These are phyloP conservation scores for Sarocladium oryzae DNA, from an alignment of 2,329 filamentous ascomycete species.

Conservation along the genomic window DNA sequence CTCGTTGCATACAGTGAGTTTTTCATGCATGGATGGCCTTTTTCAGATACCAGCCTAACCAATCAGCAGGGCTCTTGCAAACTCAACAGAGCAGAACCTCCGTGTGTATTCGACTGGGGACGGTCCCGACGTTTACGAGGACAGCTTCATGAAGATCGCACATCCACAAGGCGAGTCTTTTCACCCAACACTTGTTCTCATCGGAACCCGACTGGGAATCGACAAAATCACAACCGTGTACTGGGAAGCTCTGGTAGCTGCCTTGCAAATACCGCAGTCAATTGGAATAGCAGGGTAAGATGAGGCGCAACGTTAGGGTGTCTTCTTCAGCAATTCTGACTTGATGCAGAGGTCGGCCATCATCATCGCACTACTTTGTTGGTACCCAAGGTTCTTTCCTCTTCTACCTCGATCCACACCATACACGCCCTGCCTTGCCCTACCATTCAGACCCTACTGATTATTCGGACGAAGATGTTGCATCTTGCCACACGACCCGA, in stretches of 20 bases:
- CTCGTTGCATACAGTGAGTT: constrained; percentile 83
- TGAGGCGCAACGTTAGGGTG: too few relatives aligned
- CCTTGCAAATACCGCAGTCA: constrained; percentile 84
- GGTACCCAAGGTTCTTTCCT: constrained; percentile 64
- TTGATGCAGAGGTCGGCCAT: constrained; percentile 69
- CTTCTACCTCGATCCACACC: constrained; percentile 94
- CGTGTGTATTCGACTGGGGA: constrained; percentile 87
- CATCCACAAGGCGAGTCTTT: constrained; percentile 60
- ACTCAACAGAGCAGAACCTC: constrained; percentile 56
- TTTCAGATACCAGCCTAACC: constrained; percentile 12
- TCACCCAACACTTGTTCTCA: constrained; percentile 77
- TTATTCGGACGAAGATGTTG: constrained; percentile 67
- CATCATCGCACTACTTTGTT: constrained; percentile 67
- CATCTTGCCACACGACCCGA: constrained; percentile 80
- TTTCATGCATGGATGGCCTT: not conserved
- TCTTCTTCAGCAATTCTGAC: too few relatives aligned
- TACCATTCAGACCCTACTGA: constrained; percentile 49
- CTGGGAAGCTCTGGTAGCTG: constrained; percentile 83
- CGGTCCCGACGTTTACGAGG: constrained; percentile 87
- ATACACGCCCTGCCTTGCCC: constrained; percentile 67
- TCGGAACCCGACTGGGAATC: constrained; percentile 84
- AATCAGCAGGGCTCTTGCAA: constrained; percentile 61
- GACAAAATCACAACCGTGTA: constrained; percentile 93
- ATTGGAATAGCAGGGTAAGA: constrained; percentile 88
- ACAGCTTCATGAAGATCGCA: constrained; percentile 74